Conservation (phyloP, 495 filamentous ascomycete species). For the Xylaria bambusicola region DNA sequence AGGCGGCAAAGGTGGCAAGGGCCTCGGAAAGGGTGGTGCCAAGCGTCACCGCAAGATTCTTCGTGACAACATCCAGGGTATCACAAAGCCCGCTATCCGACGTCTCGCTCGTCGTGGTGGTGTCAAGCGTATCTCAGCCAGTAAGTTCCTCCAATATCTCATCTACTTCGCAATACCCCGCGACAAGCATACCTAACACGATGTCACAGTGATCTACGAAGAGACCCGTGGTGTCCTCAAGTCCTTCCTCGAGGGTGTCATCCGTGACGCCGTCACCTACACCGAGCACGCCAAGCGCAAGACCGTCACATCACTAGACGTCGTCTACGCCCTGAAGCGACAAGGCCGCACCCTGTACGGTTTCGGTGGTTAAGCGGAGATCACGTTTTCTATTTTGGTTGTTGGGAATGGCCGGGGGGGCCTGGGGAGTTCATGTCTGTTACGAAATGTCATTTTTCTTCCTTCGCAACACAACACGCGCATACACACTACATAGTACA, state of each 20-base stretch:
- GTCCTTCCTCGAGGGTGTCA: slow-evolving; percentile 99
- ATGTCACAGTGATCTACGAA: slow-evolving; percentile 83
- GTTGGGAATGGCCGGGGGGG: slow-evolving; percentile 20
- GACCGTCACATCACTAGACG: slow-evolving; percentile 93
- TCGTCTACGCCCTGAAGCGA: slow-evolving; percentile 92
- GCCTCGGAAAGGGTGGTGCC: slow-evolving; percentile 80
- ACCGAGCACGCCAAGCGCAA: slow-evolving; percentile 97
- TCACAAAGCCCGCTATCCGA: slow-evolving; percentile 99
- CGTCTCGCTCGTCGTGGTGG: slow-evolving; percentile 99
- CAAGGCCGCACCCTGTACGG: slow-evolving; percentile 95
- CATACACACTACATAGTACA: slow-evolving; percentile 9
- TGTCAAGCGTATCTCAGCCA: slow-evolving; percentile 99
- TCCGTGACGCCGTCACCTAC: slow-evolving; percentile 98
- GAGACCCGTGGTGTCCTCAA: slow-evolving; percentile 99
- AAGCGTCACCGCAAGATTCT: slow-evolving; percentile 99
- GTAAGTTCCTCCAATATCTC: slow-evolving; percentile 48
- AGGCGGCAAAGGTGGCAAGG: slow-evolving; percentile 97
- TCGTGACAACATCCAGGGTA: slow-evolving; percentile 99
- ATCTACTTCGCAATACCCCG: neutral
- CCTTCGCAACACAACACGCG: slow-evolving; percentile 17
- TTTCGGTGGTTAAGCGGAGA: slow-evolving; percentile 81
- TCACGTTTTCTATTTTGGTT: neutral
- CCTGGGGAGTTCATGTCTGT: slow-evolving; percentile 32
- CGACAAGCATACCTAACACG: slow-evolving; percentile 35
- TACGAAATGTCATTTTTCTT: slow-evolving; percentile 34